Conservation (phyloP, 306 rosid genomes). For the Biancaea sappan region DNA sequence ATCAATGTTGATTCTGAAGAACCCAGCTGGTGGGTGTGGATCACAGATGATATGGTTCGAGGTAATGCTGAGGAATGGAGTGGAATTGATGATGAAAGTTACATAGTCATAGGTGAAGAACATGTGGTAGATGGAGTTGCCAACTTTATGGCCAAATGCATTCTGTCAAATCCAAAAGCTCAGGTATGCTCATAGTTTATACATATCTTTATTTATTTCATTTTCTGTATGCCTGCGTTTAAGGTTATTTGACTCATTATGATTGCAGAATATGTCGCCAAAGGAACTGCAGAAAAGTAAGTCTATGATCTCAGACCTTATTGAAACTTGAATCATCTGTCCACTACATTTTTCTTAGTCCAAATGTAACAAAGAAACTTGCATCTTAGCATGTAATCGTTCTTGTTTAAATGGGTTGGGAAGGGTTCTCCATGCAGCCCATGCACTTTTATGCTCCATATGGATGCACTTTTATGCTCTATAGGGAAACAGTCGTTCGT, state of each 20-base stretch:
- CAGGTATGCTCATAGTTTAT: conserved; percentile 42
- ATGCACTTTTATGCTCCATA: background rate
- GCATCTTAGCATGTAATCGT: conserved; percentile 19
- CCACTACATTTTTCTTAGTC: background rate
- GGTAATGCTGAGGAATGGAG: conserved; percentile 75
- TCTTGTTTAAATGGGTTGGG: conserved; percentile 5
- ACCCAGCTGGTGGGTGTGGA: conserved; percentile 99
- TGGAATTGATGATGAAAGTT: conserved; percentile 80
- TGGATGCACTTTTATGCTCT: conserved; percentile 1
- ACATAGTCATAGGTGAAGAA: conserved; percentile 80
- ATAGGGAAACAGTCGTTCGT: conserved; percentile 11
- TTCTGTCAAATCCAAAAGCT: conserved; percentile 83
- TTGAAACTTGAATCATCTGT: conserved; percentile 12
- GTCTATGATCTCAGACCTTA: conserved; percentile 25
- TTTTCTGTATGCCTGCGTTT: conserved; percentile 24
- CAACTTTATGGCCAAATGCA: conserved; percentile 86
- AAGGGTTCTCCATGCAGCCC: background rate
- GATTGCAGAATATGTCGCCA: conserved; percentile 80
- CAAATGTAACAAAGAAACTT: conserved; percentile 20
- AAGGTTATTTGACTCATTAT: conserved; percentile 27
- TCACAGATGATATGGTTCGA: conserved; percentile 67
- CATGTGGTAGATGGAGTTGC: conserved; percentile 96
- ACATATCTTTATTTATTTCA: background rate
- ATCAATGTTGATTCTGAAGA: conserved; percentile 67
- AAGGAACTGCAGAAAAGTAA: conserved; percentile 83